Base-by-base conservation (phyloP, 2,329 filamentous ascomycete species). In the Colletotrichum lentis region DNA sequence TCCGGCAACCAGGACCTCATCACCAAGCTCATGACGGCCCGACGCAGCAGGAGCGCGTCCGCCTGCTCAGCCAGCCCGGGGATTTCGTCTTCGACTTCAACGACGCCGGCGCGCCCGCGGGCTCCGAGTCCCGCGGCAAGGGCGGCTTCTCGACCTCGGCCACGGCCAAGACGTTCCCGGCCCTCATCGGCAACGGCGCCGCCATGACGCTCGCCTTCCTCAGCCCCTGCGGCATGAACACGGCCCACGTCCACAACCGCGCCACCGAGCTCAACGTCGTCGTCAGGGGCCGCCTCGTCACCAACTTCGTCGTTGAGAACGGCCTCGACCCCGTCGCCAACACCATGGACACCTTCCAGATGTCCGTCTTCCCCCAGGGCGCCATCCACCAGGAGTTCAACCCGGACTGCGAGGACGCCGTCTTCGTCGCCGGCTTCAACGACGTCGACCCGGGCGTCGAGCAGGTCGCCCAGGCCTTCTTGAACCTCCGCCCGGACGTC, bases 341-440 rank as follows among this genome's bases (percentile, higher is more conserved):
- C 69, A 78, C 76, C 44, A 73, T 84, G 60, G 72, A 73, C 3
- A 74, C 73, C 4, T 80, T 77, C 67, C 79, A 83, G 69, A 83
- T 84, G 79, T 77, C 80, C 14, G 79, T 84, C 11, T 85, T 86
- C 73, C 83, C 83, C 2, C 78, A 83, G 70, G 84, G 84, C 5
- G 78, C 80, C 3, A 76, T 85, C 11, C 84, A 86, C 71, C 80
- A 81, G 2, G 81, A 85, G 69, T 85, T 82, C 74, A 86, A 86
- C 74, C 83, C 83, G 2, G 79, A 82, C 65, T 85, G 84, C 72
- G 77, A 79, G 47, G 76, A 80, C 20, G 77, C 83, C 22, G 78
- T 82, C 7, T 85, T 85, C 71, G 80, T 85, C 6, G 83, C 83
- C 6, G 79, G 77, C 4, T 85, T 85, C 73, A 79, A 79, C 62